A percentile compares a stretch with the other conserved stretches of the same genome.
Evolutionary conservation across 2,329 filamentous ascomycete species (phyloP).

Genomic region (Ilyonectria robusta): DNA sequence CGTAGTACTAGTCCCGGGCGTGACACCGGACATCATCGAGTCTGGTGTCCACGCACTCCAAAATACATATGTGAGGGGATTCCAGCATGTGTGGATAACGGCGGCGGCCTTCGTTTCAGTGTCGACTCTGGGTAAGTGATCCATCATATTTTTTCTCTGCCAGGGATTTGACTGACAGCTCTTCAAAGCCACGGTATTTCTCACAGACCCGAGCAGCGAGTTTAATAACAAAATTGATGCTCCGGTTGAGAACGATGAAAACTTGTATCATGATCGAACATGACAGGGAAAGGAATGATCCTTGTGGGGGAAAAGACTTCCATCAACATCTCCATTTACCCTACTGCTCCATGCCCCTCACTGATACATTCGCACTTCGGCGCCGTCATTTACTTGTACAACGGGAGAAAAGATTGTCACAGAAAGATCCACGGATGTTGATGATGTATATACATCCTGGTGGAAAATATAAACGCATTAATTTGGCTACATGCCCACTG

Average conservation of each 20-base stretch:
- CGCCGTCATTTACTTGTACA: no score
- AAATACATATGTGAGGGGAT: slow-evolving; percentile 18
- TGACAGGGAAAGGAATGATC: not conserved
- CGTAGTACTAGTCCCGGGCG: slow-evolving; percentile 13
- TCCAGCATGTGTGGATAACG: slow-evolving; percentile 35
- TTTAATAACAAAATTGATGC: slow-evolving; percentile 33
- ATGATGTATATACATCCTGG: no score
- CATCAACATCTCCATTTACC: not conserved
- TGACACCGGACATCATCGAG: slow-evolving; percentile 26
- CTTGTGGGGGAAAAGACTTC: not conserved
- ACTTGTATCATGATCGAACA: not conserved
- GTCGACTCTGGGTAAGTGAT: slow-evolving; percentile 20
- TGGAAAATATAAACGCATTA: no score
- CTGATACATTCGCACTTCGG: no score
- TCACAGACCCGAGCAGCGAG: slow-evolving; percentile 28
- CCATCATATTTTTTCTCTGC: not conserved
- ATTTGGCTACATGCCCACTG: no score
- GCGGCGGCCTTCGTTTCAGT: slow-evolving; percentile 29
- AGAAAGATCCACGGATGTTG: no score
- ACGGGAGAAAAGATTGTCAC: no score
- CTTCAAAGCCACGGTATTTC: slow-evolving; percentile 23
- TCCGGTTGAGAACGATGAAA: slow-evolving; percentile 25
- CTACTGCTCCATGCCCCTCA: no score
- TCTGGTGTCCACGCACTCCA: slow-evolving; percentile 12
- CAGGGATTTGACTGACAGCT: not conserved